A percentile compares a stretch with the other conserved stretches of the same genome.
Conservation (phyloP, 306 rosid genomes). For the Citrullus mucosospermus region DNA sequence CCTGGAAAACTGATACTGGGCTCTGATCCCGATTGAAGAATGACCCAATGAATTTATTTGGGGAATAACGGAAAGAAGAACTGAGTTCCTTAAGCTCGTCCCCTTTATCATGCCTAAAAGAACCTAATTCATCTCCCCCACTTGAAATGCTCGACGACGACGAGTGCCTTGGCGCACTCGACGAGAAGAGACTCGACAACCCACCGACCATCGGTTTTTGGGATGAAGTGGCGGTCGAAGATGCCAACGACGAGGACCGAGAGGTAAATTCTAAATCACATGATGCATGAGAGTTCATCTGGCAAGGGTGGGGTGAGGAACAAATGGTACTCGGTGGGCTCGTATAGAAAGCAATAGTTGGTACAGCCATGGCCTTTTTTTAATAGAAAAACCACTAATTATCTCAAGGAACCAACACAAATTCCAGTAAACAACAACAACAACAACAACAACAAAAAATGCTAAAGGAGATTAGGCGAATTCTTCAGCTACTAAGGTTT, state of each 20-base stretch:
- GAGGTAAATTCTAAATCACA: constrained; percentile 68
- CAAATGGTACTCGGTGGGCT: constrained; percentile 84
- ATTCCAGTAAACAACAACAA: neutral
- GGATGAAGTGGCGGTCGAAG: constrained; percentile 51
- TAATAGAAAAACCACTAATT: neutral
- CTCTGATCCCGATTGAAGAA: constrained; percentile 68
- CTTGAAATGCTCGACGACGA: constrained; percentile 40
- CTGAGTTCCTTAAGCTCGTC: constrained; percentile 70
- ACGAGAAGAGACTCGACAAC: constrained; percentile 66
- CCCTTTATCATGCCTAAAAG: constrained; percentile 37
- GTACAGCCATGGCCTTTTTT: constrained; percentile 48
- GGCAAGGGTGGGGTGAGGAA: constrained; percentile 71
- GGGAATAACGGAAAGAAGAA: constrained; percentile 62
- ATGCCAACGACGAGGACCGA: constrained; percentile 49
- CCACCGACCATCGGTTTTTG: constrained; percentile 68
- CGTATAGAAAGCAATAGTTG: constrained; percentile 74
- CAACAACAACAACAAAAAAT: neutral
- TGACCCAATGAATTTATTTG: constrained; percentile 41
- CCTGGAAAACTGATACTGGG: constrained; percentile 83
- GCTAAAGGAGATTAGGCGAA: neutral
- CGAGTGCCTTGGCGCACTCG: constrained; percentile 43
- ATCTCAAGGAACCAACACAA: neutral
- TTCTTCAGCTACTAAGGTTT: neutral
- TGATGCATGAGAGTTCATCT: constrained; percentile 46
- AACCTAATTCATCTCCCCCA: constrained; percentile 52